phyloP scores from a whole-genome alignment of 441 rosid species.

The Dalechampia spathulata region DNA sequence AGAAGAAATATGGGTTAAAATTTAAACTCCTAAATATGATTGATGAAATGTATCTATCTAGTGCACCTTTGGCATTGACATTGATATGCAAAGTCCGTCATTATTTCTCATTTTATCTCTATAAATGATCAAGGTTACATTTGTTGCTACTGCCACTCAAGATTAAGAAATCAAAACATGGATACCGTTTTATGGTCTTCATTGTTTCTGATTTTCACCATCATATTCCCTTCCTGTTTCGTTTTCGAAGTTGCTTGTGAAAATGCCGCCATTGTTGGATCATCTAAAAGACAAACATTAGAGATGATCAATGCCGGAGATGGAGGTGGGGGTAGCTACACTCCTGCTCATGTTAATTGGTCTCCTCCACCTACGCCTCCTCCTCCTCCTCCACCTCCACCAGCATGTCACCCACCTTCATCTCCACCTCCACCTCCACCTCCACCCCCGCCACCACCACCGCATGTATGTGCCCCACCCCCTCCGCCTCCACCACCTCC shows the following conservation, averaged over 20 bases:
- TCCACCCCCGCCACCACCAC: not conserved
- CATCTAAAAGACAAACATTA: not conserved
- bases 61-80: too few species aligned
- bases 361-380: not conserved
- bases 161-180: too few species aligned
- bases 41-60: too few species aligned
- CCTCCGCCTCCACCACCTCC: conserved; percentile 6
- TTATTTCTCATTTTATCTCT: too few species aligned
- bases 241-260: not conserved
- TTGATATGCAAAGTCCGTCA: too few species aligned
- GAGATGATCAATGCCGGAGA: not conserved
- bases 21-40: too few species aligned
- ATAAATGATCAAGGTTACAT: too few species aligned
- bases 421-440: not conserved
- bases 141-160: too few species aligned
- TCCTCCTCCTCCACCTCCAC: conserved; percentile 12
- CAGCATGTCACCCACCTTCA: too few species aligned
- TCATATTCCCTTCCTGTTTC: not conserved
- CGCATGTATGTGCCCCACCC: conserved; percentile 1
- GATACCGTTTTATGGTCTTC: not conserved
- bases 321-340: not conserved
- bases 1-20: too few species aligned
- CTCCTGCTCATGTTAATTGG: not conserved
- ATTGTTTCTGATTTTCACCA: not conserved
- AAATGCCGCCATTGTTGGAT: not conserved